Conservation (phyloP, 306 rosid species). For the Prunus davidiana region DNA sequence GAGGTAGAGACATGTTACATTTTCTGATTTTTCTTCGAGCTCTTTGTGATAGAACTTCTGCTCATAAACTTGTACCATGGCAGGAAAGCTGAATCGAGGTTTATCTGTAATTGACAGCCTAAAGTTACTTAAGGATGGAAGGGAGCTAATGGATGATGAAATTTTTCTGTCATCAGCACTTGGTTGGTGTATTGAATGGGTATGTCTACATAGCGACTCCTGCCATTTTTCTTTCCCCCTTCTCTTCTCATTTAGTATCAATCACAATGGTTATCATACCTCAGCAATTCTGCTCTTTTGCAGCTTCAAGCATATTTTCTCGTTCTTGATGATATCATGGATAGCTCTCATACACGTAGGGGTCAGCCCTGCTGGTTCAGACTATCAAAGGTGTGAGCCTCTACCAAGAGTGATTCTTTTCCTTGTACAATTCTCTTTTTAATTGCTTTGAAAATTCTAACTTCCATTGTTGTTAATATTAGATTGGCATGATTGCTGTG, state of each 20-base stretch:
- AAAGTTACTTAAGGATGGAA: slow-evolving; percentile 34
- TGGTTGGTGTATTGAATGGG: slow-evolving; percentile 67
- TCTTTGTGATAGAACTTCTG: neutral
- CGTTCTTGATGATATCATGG: slow-evolving; percentile 54
- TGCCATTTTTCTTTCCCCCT: neutral
- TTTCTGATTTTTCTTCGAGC: neutral
- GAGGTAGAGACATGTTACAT: slow-evolving; percentile 25
- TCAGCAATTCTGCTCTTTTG: neutral
- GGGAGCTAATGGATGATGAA: slow-evolving; percentile 35
- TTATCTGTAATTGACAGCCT: slow-evolving; percentile 49
- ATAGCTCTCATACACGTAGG: slow-evolving; percentile 47
- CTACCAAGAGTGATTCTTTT: neutral
- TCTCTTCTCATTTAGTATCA: too few species aligned
- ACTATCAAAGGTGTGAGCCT: slow-evolving; percentile 40
- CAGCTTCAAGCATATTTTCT: slow-evolving; percentile 56
- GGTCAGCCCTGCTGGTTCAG: slow-evolving; percentile 57
- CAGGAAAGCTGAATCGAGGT: slow-evolving; percentile 51
- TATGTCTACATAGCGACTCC: slow-evolving; percentile 7
- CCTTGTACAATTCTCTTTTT: slow-evolving; percentile 3
- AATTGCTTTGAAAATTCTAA: neutral
- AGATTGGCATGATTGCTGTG: slow-evolving; percentile 85
- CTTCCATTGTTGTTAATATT: neutral
- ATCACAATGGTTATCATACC: neutral
- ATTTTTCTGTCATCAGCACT: slow-evolving; percentile 41
- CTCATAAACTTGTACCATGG: neutral